Evolutionary conservation across 2,329 filamentous ascomycete genomes (phyloP).

Genomic region (Westerdykella sp.): DNA sequence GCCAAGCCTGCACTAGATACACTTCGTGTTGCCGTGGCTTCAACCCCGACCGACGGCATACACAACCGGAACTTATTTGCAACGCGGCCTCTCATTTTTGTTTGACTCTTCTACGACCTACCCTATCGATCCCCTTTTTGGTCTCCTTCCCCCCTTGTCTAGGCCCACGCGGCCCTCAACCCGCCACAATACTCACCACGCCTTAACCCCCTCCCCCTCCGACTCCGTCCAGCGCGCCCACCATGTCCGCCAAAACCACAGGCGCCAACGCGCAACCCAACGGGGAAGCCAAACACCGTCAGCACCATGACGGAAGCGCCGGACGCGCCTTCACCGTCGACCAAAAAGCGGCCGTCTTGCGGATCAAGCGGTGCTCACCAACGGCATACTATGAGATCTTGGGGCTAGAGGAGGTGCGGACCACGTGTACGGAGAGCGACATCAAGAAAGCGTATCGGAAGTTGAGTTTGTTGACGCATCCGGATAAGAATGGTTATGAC

Average conservation of each 20-base stretch:
- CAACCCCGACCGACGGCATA: slow-evolving; percentile 7
- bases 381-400: slow-evolving; percentile 97
- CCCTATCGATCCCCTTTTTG: neutral
- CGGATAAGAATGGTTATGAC: slow-evolving; percentile 96
- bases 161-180: slow-evolving; percentile 3
- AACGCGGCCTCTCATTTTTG: too few species aligned
- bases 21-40: slow-evolving; percentile 20
- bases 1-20: too few species aligned
- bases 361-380: slow-evolving; percentile 74
- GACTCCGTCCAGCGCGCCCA: slow-evolving; percentile 3
- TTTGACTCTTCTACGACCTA: neutral
- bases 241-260: slow-evolving; percentile 42
- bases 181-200: neutral
- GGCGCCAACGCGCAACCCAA: slow-evolving; percentile 37
- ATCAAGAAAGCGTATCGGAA: slow-evolving; percentile 99
- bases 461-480: slow-evolving; percentile 87
- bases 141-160: slow-evolving; percentile 3
- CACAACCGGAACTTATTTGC: too few species aligned
- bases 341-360: slow-evolving; percentile 84
- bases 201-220: neutral
- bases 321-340: slow-evolving; percentile 76
- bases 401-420: slow-evolving; percentile 58
- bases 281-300: slow-evolving; percentile 44
- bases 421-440: slow-evolving; percentile 67
- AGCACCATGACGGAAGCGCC: slow-evolving; percentile 71